phyloP scores from a whole-genome alignment of 1,284 basidiomycete species.

The Serendipita sp. region DNA sequence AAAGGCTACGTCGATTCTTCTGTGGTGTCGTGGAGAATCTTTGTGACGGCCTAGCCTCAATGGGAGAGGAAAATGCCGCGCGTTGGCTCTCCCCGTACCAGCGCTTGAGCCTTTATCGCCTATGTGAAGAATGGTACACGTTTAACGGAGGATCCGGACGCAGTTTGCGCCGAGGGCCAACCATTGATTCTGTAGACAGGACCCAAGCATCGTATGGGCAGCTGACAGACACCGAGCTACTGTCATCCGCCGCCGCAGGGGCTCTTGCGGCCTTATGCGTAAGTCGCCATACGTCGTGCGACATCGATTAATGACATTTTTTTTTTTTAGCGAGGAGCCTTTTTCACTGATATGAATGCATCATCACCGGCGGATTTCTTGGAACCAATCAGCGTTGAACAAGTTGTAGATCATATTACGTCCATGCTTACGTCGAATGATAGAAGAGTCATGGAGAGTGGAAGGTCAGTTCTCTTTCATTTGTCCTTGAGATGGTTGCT shows the following conservation, averaged over 20 bases:
- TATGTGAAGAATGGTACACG: conserved; percentile 92
- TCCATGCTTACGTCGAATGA: conserved; percentile 52
- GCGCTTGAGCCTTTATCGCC: conserved; percentile 66
- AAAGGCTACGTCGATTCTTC: conserved; percentile 77
- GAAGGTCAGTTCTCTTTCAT: conserved; percentile 32
- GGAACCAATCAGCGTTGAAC: conserved; percentile 37
- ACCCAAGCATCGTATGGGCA: conserved; percentile 41
- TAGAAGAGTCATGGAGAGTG: conserved; percentile 33
- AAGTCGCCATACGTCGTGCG: conserved; percentile 21
- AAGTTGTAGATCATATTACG: conserved; percentile 47
- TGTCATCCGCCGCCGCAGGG: conserved; percentile 68
- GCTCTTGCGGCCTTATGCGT: conserved; percentile 80
- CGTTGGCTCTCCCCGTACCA: conserved; percentile 64
- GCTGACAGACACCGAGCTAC: conserved; percentile 53
- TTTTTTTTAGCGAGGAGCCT: conserved; percentile 47
- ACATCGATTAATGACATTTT: conserved; percentile 11
- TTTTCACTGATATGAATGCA: conserved; percentile 44
- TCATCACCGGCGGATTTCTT: conserved; percentile 48
- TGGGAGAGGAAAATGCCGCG: conserved; percentile 50
- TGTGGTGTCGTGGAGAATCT: conserved; percentile 79
- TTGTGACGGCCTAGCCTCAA: conserved; percentile 60
- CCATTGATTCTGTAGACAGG: conserved; percentile 26
- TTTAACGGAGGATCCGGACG: conserved; percentile 62
- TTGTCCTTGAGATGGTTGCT: conserved; percentile 3
- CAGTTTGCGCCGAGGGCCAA: conserved; percentile 18